A percentile compares a stretch with the other conserved stretches of the same genome.
Evolutionary conservation across 148 eudicot species (phyloP).

Genomic region (Amaranthus cruentus): DNA sequence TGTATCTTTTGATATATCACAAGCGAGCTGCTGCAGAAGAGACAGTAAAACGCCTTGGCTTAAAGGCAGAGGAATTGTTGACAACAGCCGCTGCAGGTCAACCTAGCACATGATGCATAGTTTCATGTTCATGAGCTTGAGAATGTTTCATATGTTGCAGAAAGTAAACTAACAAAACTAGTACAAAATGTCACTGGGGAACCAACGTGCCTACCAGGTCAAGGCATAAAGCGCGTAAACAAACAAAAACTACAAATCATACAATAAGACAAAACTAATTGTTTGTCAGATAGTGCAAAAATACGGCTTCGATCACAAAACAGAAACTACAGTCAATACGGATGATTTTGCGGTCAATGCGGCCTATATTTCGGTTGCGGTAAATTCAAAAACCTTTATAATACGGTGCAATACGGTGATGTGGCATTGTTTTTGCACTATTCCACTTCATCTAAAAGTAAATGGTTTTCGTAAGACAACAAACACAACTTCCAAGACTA

Average conservation of each 20-base stretch:
- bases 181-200: background rate
- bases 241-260: background rate
- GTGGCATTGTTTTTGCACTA: too few species aligned
- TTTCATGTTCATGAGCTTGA: background rate
- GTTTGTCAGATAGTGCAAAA: too few species aligned
- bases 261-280: too few species aligned
- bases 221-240: background rate
- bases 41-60: constrained; percentile 92
- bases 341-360: too few species aligned
- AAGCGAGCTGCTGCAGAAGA: constrained; percentile 91
- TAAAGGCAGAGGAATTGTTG: constrained; percentile 55
- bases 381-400: too few species aligned
- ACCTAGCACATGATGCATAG: constrained; percentile 36
- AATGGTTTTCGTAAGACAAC: too few species aligned
- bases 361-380: too few species aligned
- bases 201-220: background rate
- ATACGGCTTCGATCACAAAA: too few species aligned
- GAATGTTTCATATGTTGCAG: background rate
- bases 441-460: too few species aligned
- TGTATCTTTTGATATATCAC: constrained; percentile 67
- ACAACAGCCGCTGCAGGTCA: constrained; percentile 57
- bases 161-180: background rate
- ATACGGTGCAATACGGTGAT: too few species aligned
- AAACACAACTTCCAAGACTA: too few species aligned
- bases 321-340: too few species aligned